These are phyloP conservation scores for Chlorella ohadii DNA, from an alignment of 139 green algal genomes.

Conservation along the genomic window DNA sequence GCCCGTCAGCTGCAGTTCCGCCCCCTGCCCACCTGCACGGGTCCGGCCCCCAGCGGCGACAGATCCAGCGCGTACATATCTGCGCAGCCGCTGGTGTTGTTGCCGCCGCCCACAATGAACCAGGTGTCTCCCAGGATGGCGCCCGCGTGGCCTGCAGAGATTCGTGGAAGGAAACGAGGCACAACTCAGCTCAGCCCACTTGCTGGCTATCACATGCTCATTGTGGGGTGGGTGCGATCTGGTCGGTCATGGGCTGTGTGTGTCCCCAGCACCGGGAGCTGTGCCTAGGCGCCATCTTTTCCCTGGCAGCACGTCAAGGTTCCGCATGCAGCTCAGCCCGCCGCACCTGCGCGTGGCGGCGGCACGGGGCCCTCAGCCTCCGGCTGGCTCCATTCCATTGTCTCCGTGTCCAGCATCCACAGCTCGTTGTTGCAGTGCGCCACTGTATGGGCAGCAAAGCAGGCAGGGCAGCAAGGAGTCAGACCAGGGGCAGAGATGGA, in stretches of 20 bases:
- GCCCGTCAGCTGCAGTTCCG: no score
- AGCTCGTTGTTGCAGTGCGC: slow-evolving; percentile 91
- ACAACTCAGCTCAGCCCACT: no score
- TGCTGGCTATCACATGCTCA: no score
- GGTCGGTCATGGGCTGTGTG: no score
- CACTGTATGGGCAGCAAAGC: slow-evolving; percentile 28
- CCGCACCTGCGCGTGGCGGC: slow-evolving; percentile 76
- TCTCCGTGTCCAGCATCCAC: slow-evolving; percentile 83
- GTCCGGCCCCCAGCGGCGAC: slow-evolving; percentile 15
- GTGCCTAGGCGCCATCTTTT: no score
- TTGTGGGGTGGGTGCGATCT: no score
- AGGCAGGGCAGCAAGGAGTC: no score
- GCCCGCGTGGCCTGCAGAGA: slow-evolving; percentile 62
- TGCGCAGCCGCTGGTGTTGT: slow-evolving; percentile 87
- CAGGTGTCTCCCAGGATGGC: slow-evolving; percentile 74
- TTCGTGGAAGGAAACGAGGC: no score
- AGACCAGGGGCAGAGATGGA: no score
- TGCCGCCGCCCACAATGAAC: slow-evolving; percentile 93
- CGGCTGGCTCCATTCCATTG: slow-evolving; percentile 65
- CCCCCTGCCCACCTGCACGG: slow-evolving; percentile 2
- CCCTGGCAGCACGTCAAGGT: no score
- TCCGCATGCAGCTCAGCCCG: not conserved
- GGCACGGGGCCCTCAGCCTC: slow-evolving; percentile 57
- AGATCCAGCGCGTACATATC: slow-evolving; percentile 91
- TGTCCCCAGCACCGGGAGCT: no score